These are phyloP conservation scores for Pseudocercospora eumusae DNA, from an alignment of 2,329 filamentous ascomycete genomes.

Conservation along the genomic window DNA sequence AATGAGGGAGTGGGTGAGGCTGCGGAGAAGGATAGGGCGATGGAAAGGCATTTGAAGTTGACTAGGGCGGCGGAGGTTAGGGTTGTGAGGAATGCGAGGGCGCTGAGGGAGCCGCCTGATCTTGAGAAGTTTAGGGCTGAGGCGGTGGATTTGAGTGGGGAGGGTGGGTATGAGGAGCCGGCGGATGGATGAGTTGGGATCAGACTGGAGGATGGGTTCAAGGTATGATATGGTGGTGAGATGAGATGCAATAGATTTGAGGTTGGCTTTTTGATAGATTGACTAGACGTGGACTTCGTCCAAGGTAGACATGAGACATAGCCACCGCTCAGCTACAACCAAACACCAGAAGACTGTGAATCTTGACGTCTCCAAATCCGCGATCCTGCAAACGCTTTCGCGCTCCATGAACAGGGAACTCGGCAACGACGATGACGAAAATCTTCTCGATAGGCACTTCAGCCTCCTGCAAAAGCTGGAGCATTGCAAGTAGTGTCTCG, in stretches of 20 bases:
- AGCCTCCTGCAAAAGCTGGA: conserved; percentile 51
- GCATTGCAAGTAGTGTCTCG: conserved; percentile 55
- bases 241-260: not conserved
- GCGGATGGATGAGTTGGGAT: conserved; percentile 18
- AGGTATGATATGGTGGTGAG: not conserved
- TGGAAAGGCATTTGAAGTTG: conserved; percentile 65
- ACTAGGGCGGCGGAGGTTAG: conserved; percentile 88
- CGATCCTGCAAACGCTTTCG: conserved; percentile 48
- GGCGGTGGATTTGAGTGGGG: conserved; percentile 32
- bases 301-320: not conserved
- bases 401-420: conserved; percentile 59
- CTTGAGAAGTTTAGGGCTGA: conserved; percentile 61
- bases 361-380: conserved; percentile 53
- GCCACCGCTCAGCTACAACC: conserved; percentile 36
- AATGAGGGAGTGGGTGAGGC: conserved; percentile 47
- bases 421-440: conserved; percentile 56
- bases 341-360: conserved; percentile 59
- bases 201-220: conserved; percentile 9
- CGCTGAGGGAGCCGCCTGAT: conserved; percentile 68
- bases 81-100: conserved; percentile 72
- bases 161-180: not conserved
- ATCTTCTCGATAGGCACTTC: conserved; percentile 49
- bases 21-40: conserved; percentile 50
- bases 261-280: not conserved
- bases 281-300: not conserved